These are phyloP conservation scores for Calonectria hawksworthii DNA, from an alignment of 2,329 filamentous ascomycete species.

Conservation along the genomic window DNA sequence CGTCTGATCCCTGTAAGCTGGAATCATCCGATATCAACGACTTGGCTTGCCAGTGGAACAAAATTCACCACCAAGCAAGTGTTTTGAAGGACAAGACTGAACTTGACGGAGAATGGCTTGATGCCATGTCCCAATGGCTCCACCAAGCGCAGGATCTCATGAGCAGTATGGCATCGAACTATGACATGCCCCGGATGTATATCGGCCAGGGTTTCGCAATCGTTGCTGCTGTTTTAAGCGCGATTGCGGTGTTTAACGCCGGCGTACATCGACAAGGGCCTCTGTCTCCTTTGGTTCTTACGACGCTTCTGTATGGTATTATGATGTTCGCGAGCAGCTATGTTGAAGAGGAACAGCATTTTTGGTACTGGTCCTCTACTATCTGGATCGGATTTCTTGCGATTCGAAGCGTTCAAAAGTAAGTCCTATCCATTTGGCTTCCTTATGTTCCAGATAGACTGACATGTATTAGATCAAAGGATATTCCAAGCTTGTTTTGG, in stretches of 20 bases:
- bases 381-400: conserved; percentile 75
- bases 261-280: conserved; percentile 26
- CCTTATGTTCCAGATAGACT: conserved; percentile 18
- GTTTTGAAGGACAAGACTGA: conserved; percentile 40
- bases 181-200: conserved; percentile 77
- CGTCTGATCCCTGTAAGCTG: conserved; percentile 54
- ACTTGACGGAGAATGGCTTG: conserved; percentile 57
- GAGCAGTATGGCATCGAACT: conserved; percentile 93
- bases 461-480: conserved; percentile 40
- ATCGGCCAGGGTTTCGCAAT: conserved; percentile 58
- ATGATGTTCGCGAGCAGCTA: conserved; percentile 99
- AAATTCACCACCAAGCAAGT: conserved; percentile 45
- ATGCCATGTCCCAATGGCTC: conserved; percentile 72
- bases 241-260: conserved; percentile 26
- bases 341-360: conserved; percentile 98
- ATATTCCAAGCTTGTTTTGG: conserved; percentile 49
- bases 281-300: conserved; percentile 61
- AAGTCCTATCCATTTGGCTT: not conserved
- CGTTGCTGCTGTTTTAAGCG: conserved; percentile 45
- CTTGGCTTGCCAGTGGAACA: conserved; percentile 78
- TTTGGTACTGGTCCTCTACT: conserved; percentile 93
- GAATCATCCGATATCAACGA: conserved; percentile 61
- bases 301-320: conserved; percentile 75
- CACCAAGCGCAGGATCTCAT: conserved; percentile 81
- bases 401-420: conserved; percentile 61